Evolutionary conservation across 2,329 filamentous ascomycete genomes (phyloP).

Genomic region (Colletotrichum aenigma): DNA sequence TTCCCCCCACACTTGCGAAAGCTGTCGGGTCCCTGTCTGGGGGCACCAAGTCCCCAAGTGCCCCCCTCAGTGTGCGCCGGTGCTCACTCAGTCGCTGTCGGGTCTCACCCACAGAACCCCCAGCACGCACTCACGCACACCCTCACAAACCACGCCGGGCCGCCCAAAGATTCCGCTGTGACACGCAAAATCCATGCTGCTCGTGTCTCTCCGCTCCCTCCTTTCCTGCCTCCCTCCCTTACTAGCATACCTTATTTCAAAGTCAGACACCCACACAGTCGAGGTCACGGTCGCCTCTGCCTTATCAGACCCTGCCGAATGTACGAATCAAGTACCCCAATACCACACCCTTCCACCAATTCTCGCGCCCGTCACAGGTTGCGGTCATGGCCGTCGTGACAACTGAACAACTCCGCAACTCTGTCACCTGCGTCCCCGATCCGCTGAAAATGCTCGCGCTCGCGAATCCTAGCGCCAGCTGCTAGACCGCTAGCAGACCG

Average conservation of each 20-base stretch:
- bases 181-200: not conserved
- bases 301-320: not conserved
- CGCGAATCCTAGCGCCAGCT: not conserved
- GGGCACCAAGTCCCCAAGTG: not conserved
- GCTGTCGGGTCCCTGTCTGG: not conserved
- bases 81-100: not conserved
- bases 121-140: not conserved
- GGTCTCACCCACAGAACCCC: not conserved
- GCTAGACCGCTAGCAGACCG: not conserved
- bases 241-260: not conserved
- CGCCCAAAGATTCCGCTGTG: not conserved
- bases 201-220: not conserved
- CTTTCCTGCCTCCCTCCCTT: not conserved
- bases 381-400: not conserved
- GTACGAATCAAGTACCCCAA: constrained; percentile 10
- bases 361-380: constrained; percentile 4
- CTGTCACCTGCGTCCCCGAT: constrained; percentile 12
- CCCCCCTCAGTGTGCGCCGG: not conserved
- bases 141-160: not conserved
- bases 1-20: not conserved
- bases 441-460: not conserved
- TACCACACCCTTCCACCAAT: constrained; percentile 13
- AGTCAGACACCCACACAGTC: not conserved
- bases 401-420: constrained; percentile 3
- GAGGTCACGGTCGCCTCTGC: not conserved